Base-by-base conservation (phyloP, 768 basidiomycete species). In the Mycena crocata region DNA sequence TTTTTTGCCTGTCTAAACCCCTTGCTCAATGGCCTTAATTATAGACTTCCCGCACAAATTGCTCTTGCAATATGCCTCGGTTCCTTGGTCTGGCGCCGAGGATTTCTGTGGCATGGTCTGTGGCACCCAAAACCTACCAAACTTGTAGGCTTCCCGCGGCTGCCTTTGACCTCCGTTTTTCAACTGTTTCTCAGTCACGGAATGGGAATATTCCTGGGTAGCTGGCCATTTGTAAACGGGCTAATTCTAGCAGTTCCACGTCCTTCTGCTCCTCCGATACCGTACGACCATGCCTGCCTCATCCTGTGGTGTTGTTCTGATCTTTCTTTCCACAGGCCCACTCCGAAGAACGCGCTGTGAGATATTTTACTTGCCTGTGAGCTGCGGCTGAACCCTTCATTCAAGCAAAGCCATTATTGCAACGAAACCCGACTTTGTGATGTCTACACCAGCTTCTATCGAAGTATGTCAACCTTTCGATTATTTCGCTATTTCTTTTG, bases 11-110 rank as follows among this genome's bases (percentile, higher is more conserved):
- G 24, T 10, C 24, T 12, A 26, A 5, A 5, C 3, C 9, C 24
- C 7, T 26, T 1, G 48, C 48, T 49, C 30, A 49, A 12, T 26
- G 48, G 4, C 30, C 9, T 1, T 3, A 10, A n/a, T 10, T 7
- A 10, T 24, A 67, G 66, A 67, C 26, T 15, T 57, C 14, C 52
- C 66, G 2, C 66, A 67, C 34, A 67, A 26, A 21, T 8, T 67
- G 26, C 31, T 57, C n/a, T 21, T 62, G 28, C 59, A 67, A 9
- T 57, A 57, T 30, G 46, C 39, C 7, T 14, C 4, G 13, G n/a
- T 21, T n/a, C 55, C 60, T 3, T 62, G 54, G 60, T 42, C 46
- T 0, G 32, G 56, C 31, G n/a, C 30, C 15, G 26, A 62, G 37
- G 66, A 67, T 48, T 15, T 57, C 56, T 62, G 60, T 35, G 66